Evolutionary conservation across 2,329 filamentous ascomycete species (phyloP), one percentile per base, ranked within the genome.

Genomic region (Cladophialophora psammophila): DNA sequence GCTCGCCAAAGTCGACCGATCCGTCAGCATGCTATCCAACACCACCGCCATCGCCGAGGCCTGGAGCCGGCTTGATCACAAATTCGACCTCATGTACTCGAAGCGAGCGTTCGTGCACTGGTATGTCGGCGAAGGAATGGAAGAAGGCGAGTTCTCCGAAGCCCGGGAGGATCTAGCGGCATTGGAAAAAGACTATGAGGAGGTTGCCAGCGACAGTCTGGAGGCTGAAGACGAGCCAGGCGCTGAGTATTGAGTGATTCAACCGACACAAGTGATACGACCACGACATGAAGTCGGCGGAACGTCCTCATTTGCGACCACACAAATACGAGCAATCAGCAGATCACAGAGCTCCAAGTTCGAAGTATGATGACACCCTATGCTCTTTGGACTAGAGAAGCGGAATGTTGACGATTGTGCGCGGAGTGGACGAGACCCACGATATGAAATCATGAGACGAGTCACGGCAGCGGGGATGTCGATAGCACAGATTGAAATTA

Each of bases 81-180:
- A 90, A 76, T 90, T 90, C 77, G 88, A 90, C 74, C 84, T 90
- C 69, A 90, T 90, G 88, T 90, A 90, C 79, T 85, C 84, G 68
- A 90, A 90, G 81, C 85, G 88, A 69, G 88, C 88, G 12, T 90
- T 90, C 75, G 88, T 90, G n/a, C 88, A 90, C 76, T 90, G 88
- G 88, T 90, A 90, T 73, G 92, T 95, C 62, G 92, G 92, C 72
- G 92, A 95, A 83, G 92, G 92, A 82, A 95, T 95, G 92, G 92
- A 95, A 83, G 92, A 95, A 80, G 92, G 92, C 75, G 92, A 95
- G 80, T 95, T 95, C 83, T 91, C 89, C 70, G 92, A 95, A 81
- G 92, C 92, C 69, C 90, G 92, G 74, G 92, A 95, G 83, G 92
- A 95, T 78, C 84, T 95, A 68, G 92, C 92, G 70, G 92, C 92